These are phyloP conservation scores for Aspergillus novofumigatus DNA, from an alignment of 2,329 filamentous ascomycete genomes.

Conservation along the genomic window DNA sequence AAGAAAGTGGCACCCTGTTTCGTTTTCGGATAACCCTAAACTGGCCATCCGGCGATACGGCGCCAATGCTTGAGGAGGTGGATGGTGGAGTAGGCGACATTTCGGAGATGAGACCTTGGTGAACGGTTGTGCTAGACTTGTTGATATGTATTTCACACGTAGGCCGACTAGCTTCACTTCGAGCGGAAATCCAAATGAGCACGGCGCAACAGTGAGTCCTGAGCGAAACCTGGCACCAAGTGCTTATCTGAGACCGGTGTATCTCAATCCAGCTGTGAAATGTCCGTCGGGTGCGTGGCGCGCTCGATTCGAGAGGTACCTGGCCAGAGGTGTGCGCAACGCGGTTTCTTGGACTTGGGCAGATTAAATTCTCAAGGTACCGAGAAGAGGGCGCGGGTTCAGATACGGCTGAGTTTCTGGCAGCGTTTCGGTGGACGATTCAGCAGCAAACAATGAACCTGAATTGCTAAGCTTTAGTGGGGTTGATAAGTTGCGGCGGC, in stretches of 20 bases:
- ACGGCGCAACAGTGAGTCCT: background rate
- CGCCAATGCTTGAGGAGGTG: constrained; percentile 68
- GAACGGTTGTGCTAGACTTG: background rate
- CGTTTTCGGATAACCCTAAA: constrained; percentile 87
- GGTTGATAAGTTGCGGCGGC: background rate
- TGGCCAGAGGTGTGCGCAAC: background rate
- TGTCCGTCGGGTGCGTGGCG: background rate
- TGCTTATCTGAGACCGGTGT: background rate
- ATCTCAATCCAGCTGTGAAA: background rate
- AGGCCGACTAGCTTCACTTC: background rate
- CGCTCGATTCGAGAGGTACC: background rate
- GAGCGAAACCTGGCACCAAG: background rate
- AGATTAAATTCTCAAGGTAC: background rate
- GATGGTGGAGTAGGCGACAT: constrained; percentile 42
- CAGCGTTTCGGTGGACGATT: constrained; percentile 5
- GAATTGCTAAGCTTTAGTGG: background rate
- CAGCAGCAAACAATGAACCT: background rate
- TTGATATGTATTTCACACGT: background rate
- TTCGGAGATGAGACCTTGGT: constrained; percentile 9
- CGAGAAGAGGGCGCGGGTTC: background rate
- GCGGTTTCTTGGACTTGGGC: background rate
- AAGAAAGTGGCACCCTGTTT: constrained; percentile 87
- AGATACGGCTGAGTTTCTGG: background rate
- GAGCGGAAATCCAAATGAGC: background rate
- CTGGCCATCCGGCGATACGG: constrained; percentile 77